phyloP scores from a whole-genome alignment of 352 stramenopile genomes.

The Phytophthora hybrid region DNA sequence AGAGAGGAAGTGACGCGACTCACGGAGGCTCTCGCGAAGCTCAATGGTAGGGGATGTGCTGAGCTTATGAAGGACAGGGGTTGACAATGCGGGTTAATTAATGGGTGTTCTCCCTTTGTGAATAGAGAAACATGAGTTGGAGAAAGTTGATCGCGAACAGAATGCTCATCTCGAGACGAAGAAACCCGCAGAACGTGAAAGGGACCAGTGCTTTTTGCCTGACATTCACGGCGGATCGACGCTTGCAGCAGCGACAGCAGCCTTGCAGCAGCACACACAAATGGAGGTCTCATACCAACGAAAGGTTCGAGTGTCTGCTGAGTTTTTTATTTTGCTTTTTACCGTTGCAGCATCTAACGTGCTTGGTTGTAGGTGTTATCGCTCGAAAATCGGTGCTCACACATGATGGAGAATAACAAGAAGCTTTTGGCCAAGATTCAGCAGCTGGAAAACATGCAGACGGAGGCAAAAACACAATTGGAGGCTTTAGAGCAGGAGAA shows the following conservation, averaged over 20 bases:
- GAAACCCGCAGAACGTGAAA: conserved; percentile 22
- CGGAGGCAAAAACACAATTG: conserved; percentile 48
- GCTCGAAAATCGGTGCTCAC: conserved; percentile 66
- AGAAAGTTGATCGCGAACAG: conserved; percentile 65
- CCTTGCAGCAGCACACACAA: conserved; percentile 73
- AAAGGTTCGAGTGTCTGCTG: conserved; percentile 43
- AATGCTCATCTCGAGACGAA: conserved; percentile 38
- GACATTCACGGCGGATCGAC: conserved; percentile 46
- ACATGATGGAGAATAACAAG: conserved; percentile 77
- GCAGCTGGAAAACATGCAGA: conserved; percentile 62
- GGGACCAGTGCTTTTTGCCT: conserved; percentile 42
- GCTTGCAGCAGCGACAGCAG: conserved; percentile 36
- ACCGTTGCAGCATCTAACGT: background rate
- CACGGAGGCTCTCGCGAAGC: conserved; percentile 36
- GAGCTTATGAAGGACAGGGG: background rate
- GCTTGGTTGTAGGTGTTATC: conserved; percentile 50
- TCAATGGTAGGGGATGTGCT: conserved; percentile 39
- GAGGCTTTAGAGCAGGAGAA: conserved; percentile 54
- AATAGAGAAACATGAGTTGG: conserved; percentile 51
- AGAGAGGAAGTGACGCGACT: conserved; percentile 50
- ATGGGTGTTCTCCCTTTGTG: background rate
- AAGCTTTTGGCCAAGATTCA: conserved; percentile 73
- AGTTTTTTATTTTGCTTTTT: background rate
- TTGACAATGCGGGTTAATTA: background rate
- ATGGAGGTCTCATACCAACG: conserved; percentile 74